Percentiles rank a stretch among this genome's conserved stretches.
phyloP scores from a whole-genome alignment of 331 rosid genomes.

The Quercus lobata region DNA sequence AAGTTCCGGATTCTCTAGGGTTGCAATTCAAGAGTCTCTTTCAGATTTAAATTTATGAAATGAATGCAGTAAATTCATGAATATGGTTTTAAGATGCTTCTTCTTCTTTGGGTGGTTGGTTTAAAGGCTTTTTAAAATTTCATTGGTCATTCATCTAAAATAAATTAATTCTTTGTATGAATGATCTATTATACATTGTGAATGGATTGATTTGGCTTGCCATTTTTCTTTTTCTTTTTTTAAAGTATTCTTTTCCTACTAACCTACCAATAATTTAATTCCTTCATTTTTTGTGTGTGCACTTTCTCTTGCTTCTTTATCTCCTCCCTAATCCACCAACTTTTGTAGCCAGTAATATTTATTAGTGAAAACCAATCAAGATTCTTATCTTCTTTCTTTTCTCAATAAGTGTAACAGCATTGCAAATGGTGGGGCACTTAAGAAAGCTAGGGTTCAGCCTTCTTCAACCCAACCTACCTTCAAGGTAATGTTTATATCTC shows the following conservation, averaged over 20 bases:
- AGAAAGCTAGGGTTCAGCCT: slow-evolving; percentile 92
- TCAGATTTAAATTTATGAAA: not conserved
- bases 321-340: not conserved
- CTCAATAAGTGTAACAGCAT: slow-evolving; percentile 68
- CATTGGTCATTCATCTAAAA: too few species aligned
- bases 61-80: not conserved
- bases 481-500: slow-evolving; percentile 57
- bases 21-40: not conserved
- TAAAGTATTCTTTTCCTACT: not conserved
- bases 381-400: slow-evolving; percentile 9
- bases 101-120: too few species aligned
- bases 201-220: not conserved
- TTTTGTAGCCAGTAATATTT: not conserved
- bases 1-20: not conserved
- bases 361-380: not conserved
- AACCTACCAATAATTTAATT: not conserved
- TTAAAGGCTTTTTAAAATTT: too few species aligned
- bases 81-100: not conserved
- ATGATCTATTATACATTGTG: not conserved
- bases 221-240: not conserved
- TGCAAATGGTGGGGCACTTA: slow-evolving; percentile 73
- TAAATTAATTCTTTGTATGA: not conserved
- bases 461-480: slow-evolving; percentile 71
- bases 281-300: not conserved
- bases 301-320: not conserved